Base-by-base conservation (phyloP, 306 rosid species). In the Dalbergia cochinchinensis region DNA sequence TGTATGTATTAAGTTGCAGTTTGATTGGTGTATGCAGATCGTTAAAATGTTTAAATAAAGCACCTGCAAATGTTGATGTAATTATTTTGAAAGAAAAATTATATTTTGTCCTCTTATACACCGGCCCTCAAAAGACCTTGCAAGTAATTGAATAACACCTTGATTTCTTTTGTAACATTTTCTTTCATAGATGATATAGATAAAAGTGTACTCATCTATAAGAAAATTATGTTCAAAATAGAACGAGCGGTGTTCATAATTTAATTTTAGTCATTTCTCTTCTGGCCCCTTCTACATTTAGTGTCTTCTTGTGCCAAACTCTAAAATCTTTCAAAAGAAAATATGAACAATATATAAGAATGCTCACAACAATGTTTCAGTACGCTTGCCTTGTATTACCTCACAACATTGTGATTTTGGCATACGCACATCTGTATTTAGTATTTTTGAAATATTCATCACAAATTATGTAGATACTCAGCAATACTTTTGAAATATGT, bases 1-100 rank as follows among this genome's bases (percentile, higher is more conserved):
- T 45, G 77, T 70, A 20, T 66, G 59, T 26, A 77, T 77, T 12
- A 10, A 44, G 13, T 68, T 68, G 73, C 13, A 20, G 39, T 6
- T 20, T 48, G 48, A 69, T 47, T 5, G 42, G 20, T 20, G 44
- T 47, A 4, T 41, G 20, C 19, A 47, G 57, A 69, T 20, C 26
- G 58, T 45, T 14, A 22, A 45, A 45, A 47, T 35, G 41, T 69
- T 45, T 22, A 11, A 45, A 68, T 37, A 22, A 45, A 45, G 41
- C 5, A 9, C 33, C 5, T 35, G 50, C 14, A 37, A 37, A 26
- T 35, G 44, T 64, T 65, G n/a, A 16, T 66, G 33, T 19, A 57
- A 41, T 4, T 39, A 7, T 5, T 65, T 5, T 4, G 31, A 39
- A 65, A 65, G 14, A 35, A 16, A 4, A 35, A 35, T 35, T 47